These are phyloP conservation scores for Talaromyces sp. DNA, from an alignment of 2,329 filamentous ascomycete species.

Conservation along the genomic window DNA sequence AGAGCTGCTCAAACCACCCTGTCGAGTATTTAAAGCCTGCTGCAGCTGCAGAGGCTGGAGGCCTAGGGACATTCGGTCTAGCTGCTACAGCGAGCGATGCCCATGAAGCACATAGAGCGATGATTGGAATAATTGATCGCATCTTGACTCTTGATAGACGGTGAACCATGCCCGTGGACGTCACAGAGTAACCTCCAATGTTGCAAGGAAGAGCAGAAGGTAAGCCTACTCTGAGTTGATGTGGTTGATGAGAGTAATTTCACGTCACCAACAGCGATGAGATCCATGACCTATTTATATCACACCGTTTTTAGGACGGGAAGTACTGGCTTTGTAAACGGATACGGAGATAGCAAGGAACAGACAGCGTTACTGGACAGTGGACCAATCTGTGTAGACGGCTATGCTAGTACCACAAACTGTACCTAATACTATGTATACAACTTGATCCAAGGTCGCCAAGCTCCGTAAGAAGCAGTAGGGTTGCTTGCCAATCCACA, in stretches of 20 bases:
- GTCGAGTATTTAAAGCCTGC: constrained; percentile 12
- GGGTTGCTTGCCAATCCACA: not conserved
- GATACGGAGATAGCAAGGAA: not conserved
- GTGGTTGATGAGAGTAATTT: too few species aligned
- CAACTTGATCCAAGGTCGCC: not conserved
- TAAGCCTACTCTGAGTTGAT: not conserved
- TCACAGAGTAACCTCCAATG: not conserved
- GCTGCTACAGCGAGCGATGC: constrained; percentile 3
- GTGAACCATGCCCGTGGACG: not conserved
- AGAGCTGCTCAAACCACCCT: constrained; percentile 49
- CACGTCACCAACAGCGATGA: not conserved
- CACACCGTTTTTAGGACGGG: not conserved
- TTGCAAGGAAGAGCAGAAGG: not conserved
- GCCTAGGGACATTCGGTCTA: not conserved
- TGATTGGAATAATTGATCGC: constrained; percentile 4
- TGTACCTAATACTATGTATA: not conserved
- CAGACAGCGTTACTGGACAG: not conserved
- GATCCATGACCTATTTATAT: not conserved
- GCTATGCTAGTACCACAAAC: not conserved
- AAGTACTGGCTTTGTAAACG: not conserved
- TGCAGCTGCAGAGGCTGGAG: constrained; percentile 1
- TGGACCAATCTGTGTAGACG: not conserved
- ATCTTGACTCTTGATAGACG: not conserved
- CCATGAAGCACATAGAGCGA: constrained; percentile 8
- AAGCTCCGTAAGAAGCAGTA: not conserved